A percentile compares a stretch with the other conserved stretches of the same genome.
Conservation (phyloP, 1,284 basidiomycete species). For the Cerioporus squamosus region DNA sequence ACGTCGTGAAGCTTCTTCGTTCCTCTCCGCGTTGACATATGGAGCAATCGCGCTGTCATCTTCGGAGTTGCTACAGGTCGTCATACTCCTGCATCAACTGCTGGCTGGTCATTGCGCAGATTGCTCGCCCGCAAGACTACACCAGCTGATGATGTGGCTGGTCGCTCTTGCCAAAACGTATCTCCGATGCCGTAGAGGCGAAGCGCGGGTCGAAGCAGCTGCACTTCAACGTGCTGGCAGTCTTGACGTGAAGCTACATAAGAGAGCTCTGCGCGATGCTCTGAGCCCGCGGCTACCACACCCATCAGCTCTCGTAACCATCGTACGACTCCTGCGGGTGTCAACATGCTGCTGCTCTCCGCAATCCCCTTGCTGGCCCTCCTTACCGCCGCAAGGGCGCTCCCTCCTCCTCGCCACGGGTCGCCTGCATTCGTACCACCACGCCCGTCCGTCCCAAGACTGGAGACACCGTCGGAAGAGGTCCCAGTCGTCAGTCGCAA, state of each 20-base stretch:
- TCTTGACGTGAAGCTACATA: too few species aligned
- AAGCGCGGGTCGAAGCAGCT: too few species aligned
- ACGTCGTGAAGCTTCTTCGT: neutral
- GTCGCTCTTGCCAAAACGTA: too few species aligned
- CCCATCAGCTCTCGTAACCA: too few species aligned
- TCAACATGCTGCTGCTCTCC: neutral
- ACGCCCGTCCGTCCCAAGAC: conserved; percentile 10
- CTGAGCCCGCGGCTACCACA: too few species aligned
- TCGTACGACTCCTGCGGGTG: neutral
- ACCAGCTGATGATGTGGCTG: too few species aligned
- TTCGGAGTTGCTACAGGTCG: neutral
- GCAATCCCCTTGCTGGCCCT: neutral
- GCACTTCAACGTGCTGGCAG: too few species aligned
- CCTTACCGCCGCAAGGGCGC: neutral
- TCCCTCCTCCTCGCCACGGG: neutral
- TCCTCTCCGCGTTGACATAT: neutral
- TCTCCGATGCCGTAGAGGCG: too few species aligned
- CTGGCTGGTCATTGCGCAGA: too few species aligned
- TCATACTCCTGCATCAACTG: too few species aligned
- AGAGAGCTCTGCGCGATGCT: too few species aligned
- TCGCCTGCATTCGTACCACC: conserved; percentile 4
- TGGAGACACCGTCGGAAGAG: conserved; percentile 1
- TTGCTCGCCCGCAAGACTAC: too few species aligned
- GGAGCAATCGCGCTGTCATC: neutral
- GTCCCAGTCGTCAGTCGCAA: conserved; percentile 27